Evolutionary conservation across 1,284 basidiomycete genomes (phyloP).

Genomic region (Ustilago loliicola): DNA sequence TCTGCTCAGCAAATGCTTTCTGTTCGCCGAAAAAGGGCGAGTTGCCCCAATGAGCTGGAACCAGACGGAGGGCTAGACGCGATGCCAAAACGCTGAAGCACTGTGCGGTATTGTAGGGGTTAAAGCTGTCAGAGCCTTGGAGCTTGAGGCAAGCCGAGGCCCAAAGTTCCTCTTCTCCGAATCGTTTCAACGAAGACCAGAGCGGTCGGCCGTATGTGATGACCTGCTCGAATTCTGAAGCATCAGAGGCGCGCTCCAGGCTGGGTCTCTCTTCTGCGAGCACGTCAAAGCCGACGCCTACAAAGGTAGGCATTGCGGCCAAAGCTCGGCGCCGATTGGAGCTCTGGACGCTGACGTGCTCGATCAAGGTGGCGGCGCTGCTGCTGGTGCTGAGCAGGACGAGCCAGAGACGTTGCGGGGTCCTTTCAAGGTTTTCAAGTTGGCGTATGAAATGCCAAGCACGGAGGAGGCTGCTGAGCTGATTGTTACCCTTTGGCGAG

Average conservation of each 20-base stretch:
- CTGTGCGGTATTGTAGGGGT: too few relatives aligned
- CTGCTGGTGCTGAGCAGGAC: constrained; percentile 27
- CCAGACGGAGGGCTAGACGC: too few relatives aligned
- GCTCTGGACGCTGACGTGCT: neutral
- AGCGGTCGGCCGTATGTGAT: constrained; percentile 16
- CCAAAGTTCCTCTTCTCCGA: too few relatives aligned
- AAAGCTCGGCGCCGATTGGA: neutral
- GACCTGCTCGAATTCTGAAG: neutral
- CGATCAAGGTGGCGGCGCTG: neutral
- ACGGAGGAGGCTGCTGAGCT: constrained; percentile 11
- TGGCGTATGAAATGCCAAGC: constrained; percentile 14
- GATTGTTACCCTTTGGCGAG: neutral
- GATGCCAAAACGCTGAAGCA: too few relatives aligned
- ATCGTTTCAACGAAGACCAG: constrained; percentile 14
- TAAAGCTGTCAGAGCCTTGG: neutral
- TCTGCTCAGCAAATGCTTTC: neutral
- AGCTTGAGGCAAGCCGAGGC: constrained; percentile 8
- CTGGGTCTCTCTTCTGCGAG: neutral
- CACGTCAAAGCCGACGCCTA: constrained; percentile 3
- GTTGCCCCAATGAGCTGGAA: too few relatives aligned
- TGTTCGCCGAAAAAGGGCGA: too few relatives aligned
- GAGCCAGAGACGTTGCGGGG: constrained; percentile 10
- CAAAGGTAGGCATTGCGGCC: constrained; percentile 1
- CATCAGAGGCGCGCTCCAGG: neutral
- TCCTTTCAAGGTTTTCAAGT: neutral